Percentiles rank a stretch among this genome's conserved stretches.
phyloP scores from a whole-genome alignment of 2,329 filamentous ascomycete genomes.

The Scytalidium sp. region DNA sequence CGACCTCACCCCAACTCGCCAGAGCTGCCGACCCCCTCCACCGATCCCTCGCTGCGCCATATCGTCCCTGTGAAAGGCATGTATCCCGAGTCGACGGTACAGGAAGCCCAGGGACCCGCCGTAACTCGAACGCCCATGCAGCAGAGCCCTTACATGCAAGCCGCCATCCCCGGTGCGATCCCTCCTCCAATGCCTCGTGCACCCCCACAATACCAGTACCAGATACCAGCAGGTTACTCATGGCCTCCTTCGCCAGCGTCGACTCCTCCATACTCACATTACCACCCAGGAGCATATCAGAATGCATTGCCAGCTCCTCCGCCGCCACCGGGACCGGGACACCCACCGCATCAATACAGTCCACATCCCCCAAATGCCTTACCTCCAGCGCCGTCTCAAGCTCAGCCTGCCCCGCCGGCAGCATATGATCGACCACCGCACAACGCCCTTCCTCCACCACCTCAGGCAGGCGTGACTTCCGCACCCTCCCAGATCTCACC shows the following conservation, averaged over 20 bases:
- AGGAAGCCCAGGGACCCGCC: slow-evolving; percentile 78
- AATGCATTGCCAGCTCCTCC: slow-evolving; percentile 33
- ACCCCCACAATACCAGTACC: slow-evolving; percentile 35
- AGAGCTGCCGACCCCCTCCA: slow-evolving; percentile 76
- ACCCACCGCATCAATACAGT: slow-evolving; percentile 22
- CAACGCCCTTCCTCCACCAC: slow-evolving; percentile 26
- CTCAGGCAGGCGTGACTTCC: slow-evolving; percentile 22
- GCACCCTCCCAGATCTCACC: slow-evolving; percentile 22
- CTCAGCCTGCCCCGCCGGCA: slow-evolving; percentile 17
- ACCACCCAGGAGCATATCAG: slow-evolving; percentile 30
- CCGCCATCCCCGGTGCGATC: slow-evolving; percentile 36
- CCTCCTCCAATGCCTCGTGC: slow-evolving; percentile 14
- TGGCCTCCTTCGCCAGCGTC: slow-evolving; percentile 56
- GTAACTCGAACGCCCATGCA: slow-evolving; percentile 73
- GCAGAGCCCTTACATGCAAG: slow-evolving; percentile 41
- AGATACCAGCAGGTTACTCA: slow-evolving; percentile 39
- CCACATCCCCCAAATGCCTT: slow-evolving; percentile 18
- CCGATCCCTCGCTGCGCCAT: slow-evolving; percentile 73
- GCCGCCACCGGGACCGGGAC: slow-evolving; percentile 27
- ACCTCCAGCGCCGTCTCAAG: slow-evolving; percentile 10
- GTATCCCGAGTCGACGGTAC: slow-evolving; percentile 94
- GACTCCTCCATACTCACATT: slow-evolving; percentile 44
- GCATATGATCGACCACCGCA: slow-evolving; percentile 30
- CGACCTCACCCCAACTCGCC: slow-evolving; percentile 70
- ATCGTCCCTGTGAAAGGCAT: slow-evolving; percentile 90